Percentiles rank a stretch among this genome's conserved stretches.
Evolutionary conservation across 768 basidiomycete genomes (phyloP).

Genomic region (Pulveroboletus ravenelii): DNA sequence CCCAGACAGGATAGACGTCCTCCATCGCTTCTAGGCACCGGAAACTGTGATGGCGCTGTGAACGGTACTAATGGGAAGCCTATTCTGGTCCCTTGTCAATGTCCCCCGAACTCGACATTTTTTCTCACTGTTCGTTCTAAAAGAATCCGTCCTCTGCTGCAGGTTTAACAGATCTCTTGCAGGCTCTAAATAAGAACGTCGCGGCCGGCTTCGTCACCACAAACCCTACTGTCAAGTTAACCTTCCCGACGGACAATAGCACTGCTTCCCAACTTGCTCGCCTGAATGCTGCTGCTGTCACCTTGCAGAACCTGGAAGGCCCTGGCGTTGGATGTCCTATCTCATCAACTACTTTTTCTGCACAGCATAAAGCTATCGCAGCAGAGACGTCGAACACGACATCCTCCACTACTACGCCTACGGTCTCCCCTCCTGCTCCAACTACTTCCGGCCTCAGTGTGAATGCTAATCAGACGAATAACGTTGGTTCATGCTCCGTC

Average conservation of each 20-base stretch:
- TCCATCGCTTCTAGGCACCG: slow-evolving; percentile 38
- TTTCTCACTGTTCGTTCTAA: slow-evolving; percentile 45
- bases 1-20: not conserved
- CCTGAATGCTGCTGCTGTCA: slow-evolving; percentile 54
- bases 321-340: slow-evolving; percentile 66
- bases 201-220: slow-evolving; percentile 59
- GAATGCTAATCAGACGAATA: not conserved
- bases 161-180: slow-evolving; percentile 16
- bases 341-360: slow-evolving; percentile 57
- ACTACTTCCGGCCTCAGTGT: not conserved
- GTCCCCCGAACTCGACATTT: slow-evolving; percentile 51
- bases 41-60: slow-evolving; percentile 65
- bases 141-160: not conserved
- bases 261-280: slow-evolving; percentile 50
- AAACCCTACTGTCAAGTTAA: slow-evolving; percentile 54
- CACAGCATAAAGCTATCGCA: slow-evolving; percentile 27
- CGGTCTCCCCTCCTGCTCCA: not conserved
- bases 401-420: not conserved
- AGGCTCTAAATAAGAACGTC: slow-evolving; percentile 48
- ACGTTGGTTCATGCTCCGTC: not conserved
- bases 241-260: slow-evolving; percentile 61
- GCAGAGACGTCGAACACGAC: slow-evolving; percentile 9
- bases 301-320: slow-evolving; percentile 71
- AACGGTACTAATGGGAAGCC: slow-evolving; percentile 51
- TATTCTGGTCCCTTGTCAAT: slow-evolving; percentile 60